Percentiles rank a stretch among this genome's conserved stretches.
Evolutionary conservation across 139 green algal genomes (phyloP).

Genomic region (Desmodesmus armatus): DNA sequence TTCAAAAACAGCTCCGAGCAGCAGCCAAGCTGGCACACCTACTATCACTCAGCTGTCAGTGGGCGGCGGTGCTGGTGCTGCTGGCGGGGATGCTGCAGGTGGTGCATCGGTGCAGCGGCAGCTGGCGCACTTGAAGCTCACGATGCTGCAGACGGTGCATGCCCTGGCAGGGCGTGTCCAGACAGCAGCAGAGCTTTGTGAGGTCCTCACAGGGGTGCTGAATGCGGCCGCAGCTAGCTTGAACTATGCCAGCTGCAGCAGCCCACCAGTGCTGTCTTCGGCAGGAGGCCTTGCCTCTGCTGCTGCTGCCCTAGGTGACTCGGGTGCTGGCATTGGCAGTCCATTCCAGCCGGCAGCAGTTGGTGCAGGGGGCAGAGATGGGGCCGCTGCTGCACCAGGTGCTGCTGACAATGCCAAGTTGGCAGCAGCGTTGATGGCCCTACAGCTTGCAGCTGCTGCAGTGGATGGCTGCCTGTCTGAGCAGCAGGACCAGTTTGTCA

Average conservation of each 20-base stretch:
- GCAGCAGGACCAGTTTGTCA: background rate
- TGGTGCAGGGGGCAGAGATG: background rate
- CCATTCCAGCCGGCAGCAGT: background rate
- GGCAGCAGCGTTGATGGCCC: slow-evolving; percentile 20
- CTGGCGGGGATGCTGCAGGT: background rate
- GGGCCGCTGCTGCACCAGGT: slow-evolving; percentile 1
- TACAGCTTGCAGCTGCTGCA: slow-evolving; percentile 33
- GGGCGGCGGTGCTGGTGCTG: background rate
- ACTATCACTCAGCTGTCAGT: background rate
- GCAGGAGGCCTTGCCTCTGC: background rate
- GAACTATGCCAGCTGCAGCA: too few relatives aligned
- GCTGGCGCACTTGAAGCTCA: slow-evolving; percentile 13
- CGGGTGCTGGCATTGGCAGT: background rate
- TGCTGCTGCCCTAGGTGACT: background rate
- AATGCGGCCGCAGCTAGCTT: slow-evolving; percentile 16
- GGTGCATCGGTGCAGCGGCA: background rate
- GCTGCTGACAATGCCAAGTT: background rate
- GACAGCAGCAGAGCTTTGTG: slow-evolving; percentile 37
- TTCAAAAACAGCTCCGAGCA: background rate
- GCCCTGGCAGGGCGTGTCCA: slow-evolving; percentile 5
- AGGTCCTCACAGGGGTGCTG: slow-evolving; percentile 25
- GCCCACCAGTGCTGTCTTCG: background rate
- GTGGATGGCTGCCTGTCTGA: background rate
- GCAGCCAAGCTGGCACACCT: background rate
- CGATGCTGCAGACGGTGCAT: background rate